phyloP scores from a whole-genome alignment of 1,139 yeast species.

The Pichia sp. region DNA sequence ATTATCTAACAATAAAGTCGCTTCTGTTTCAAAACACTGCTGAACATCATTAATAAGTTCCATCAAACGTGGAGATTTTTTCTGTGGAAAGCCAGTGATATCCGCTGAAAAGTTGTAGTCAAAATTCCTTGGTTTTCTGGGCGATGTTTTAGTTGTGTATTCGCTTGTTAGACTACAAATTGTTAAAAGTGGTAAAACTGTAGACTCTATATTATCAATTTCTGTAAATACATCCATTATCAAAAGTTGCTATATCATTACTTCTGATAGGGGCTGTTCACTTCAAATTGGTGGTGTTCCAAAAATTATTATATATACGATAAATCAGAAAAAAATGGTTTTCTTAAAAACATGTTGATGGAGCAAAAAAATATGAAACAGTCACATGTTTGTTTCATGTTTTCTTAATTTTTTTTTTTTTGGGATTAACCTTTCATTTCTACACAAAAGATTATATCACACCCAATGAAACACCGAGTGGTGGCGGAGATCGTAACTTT shows the following conservation, averaged over 20 bases:
- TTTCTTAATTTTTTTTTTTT: background rate
- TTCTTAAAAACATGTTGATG: no score
- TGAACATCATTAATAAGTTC: slow-evolving; percentile 7
- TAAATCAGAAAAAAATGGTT: no score
- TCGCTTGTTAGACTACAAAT: slow-evolving; percentile 8
- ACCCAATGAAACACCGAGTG: no score
- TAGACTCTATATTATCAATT: slow-evolving; percentile 1
- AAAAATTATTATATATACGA: no score
- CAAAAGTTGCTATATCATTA: no score
- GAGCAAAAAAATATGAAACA: no score
- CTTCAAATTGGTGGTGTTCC: no score
- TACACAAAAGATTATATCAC: no score
- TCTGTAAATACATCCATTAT: background rate
- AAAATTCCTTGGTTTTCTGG: background rate
- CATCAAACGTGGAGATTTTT: slow-evolving; percentile 1
- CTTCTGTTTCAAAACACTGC: slow-evolving; percentile 8
- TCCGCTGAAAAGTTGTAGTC: background rate
- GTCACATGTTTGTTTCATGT: no score
- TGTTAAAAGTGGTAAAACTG: slow-evolving; percentile 2
- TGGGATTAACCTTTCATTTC: no score
- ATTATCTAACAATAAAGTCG: slow-evolving; percentile 7
- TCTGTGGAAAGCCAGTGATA: slow-evolving; percentile 1
- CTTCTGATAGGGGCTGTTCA: no score
- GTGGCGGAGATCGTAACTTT: no score
- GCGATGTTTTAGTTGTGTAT: background rate